Conservation (phyloP, 495 filamentous ascomycete genomes). For the Aspergillus ostianus region DNA sequence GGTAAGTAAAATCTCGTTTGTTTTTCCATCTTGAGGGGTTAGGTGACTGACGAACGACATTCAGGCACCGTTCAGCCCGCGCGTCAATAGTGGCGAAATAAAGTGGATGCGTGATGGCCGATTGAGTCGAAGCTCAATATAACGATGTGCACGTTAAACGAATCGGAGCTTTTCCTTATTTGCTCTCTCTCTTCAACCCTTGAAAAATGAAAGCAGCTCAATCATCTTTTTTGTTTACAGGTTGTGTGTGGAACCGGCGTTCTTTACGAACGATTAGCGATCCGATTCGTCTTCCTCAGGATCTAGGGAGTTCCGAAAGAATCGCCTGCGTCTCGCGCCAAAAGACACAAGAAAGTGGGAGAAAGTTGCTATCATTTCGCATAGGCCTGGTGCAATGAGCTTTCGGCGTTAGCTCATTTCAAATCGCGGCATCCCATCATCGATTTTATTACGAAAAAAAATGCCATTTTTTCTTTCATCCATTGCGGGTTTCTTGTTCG, state of each 20-base stretch:
- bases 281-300: not conserved
- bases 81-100: conserved; percentile 36
- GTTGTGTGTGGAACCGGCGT: not conserved
- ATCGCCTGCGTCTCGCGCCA: not conserved
- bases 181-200: conserved; percentile 5
- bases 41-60: conserved; percentile 1
- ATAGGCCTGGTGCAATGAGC: not conserved
- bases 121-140: conserved; percentile 5
- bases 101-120: conserved; percentile 8
- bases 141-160: conserved; percentile 5
- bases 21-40: conserved; percentile 2
- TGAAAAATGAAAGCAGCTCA: not conserved
- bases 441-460: not conserved
- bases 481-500: conserved; percentile 13
- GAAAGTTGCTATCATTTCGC: not conserved
- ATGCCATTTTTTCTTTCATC: conserved; percentile 14
- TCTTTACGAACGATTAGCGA: not conserved
- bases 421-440: not conserved
- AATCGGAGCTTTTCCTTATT: conserved; percentile 2
- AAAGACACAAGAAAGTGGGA: not conserved
- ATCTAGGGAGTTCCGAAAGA: not conserved
- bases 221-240: not conserved
- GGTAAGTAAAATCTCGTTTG: conserved; percentile 31
- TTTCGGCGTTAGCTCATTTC: not conserved
- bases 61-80: conserved; percentile 46